Evolutionary conservation across 1,139 yeast genomes (phyloP), one percentile per base, ranked within the genome.

Genomic region (Saccharomycopsis hybrid): DNA sequence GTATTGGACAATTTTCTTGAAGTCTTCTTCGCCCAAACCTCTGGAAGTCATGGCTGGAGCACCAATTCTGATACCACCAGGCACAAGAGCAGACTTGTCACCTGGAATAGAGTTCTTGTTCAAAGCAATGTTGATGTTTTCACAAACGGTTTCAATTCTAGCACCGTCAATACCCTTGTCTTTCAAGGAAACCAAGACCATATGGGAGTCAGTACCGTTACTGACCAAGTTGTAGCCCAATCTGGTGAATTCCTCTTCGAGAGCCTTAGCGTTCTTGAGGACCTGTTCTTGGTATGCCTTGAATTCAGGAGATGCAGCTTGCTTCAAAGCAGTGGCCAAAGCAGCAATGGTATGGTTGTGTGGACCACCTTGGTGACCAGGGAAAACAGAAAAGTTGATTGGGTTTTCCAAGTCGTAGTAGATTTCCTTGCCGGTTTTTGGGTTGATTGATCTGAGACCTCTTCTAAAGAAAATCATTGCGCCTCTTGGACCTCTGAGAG

Each of bases 311-410:
- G 94, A 79, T 54, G 82, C 79, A 55, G 96, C 95, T 73, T 92
- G 98, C 69, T 87, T 88, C 65, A 92, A 78, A 55, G 98, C 98
- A 57, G 94, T 90, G 43, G 97, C 97, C 64, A 92, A 77, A 44
- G 97, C 98, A 57, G 97, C 84, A 66, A 92, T 92, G 61, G 97
- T 92, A 74, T 92, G 97, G 76, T 92, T 92, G 72, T 92, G 97
- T 59, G 98, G 98, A 67, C 98, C 98, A 76, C 98, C 98, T 76
- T 92, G 98, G 72, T 92, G 97, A 62, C 97, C 97, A 61, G 98
- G 98, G 90, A 92, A 92, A 57, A 92, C 97, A 7, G 97, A 89
- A 70, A 92, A 92, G 80, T 92, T 92, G 72, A 92, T 90, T 70
- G 87, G 87, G 69, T 83, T 82, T 74, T 92, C 98, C 68, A 92